Evolutionary conservation across 2,329 filamentous ascomycete genomes (phyloP).

Genomic region (Calonectria crousiana): DNA sequence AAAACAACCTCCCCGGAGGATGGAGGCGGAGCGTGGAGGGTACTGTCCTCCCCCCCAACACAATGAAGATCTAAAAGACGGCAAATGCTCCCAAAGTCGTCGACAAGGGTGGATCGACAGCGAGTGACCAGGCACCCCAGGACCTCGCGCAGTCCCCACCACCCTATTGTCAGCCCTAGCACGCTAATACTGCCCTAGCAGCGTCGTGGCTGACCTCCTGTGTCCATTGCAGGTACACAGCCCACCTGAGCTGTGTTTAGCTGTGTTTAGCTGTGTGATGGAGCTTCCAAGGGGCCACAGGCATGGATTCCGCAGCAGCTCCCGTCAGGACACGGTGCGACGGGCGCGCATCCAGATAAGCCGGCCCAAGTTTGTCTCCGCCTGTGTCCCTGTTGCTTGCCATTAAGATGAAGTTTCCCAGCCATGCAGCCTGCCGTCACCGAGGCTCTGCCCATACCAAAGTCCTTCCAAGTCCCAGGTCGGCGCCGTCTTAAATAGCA

Average conservation of each 20-base stretch:
- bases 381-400: constrained; percentile 34
- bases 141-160: constrained; percentile 18
- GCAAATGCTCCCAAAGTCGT: background rate
- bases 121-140: background rate
- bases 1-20: background rate
- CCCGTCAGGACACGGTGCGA: constrained; percentile 3
- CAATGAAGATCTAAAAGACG: constrained; percentile 2
- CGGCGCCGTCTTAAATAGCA: constrained; percentile 17
- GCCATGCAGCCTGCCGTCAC: constrained; percentile 26
- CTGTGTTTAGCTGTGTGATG: constrained; percentile 15
- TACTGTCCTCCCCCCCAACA: background rate
- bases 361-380: constrained; percentile 32
- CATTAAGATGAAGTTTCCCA: constrained; percentile 38
- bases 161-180: constrained; percentile 43
- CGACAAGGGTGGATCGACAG: constrained; percentile 13
- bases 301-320: background rate
- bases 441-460: constrained; percentile 26
- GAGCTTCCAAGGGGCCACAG: constrained; percentile 2
- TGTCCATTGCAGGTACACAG: constrained; percentile 34
- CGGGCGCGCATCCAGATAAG: constrained; percentile 27
- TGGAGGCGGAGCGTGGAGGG: background rate
- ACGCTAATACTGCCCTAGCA: constrained; percentile 29
- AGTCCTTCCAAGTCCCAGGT: constrained; percentile 27
- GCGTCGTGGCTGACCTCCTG: constrained; percentile 20
- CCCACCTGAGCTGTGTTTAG: constrained; percentile 22